Evolutionary conservation across 176 grass and related monocot species (phyloP).

Genomic region (Echinochloa phyllopogon): DNA sequence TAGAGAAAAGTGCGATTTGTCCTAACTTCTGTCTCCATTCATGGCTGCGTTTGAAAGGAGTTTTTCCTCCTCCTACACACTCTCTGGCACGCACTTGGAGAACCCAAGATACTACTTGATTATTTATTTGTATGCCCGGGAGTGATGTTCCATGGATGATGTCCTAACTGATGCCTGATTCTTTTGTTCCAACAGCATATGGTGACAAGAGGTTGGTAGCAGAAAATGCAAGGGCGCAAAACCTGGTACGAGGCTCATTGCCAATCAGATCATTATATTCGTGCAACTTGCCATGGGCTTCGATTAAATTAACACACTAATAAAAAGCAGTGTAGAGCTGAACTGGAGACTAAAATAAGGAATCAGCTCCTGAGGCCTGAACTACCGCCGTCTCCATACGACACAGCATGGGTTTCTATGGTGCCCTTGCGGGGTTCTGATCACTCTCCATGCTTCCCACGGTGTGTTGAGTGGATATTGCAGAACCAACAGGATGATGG

Average conservation of each 20-base stretch:
- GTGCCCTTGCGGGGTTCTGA: slow-evolving; percentile 54
- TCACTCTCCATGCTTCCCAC: slow-evolving; percentile 59
- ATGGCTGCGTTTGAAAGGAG: background rate
- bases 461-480: slow-evolving; percentile 73
- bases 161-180: background rate
- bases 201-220: background rate
- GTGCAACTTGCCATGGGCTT: background rate
- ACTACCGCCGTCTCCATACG: slow-evolving; percentile 56
- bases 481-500: slow-evolving; percentile 68
- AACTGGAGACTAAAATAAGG: slow-evolving; percentile 58
- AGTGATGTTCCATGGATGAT: background rate
- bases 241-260: background rate
- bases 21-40: background rate
- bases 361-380: slow-evolving; percentile 47
- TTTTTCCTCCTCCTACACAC: background rate
- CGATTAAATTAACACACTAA: background rate
- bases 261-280: background rate
- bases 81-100: background rate
- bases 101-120: background rate
- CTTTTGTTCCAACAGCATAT: background rate
- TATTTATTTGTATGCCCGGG: background rate
- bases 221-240: background rate
- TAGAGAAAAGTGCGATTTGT: background rate
- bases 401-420: slow-evolving; percentile 91
- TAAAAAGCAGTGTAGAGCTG: slow-evolving; percentile 43